Evolutionary conservation across 495 filamentous ascomycete species (phyloP).

Genomic region (Xylaria flabelliformis): DNA sequence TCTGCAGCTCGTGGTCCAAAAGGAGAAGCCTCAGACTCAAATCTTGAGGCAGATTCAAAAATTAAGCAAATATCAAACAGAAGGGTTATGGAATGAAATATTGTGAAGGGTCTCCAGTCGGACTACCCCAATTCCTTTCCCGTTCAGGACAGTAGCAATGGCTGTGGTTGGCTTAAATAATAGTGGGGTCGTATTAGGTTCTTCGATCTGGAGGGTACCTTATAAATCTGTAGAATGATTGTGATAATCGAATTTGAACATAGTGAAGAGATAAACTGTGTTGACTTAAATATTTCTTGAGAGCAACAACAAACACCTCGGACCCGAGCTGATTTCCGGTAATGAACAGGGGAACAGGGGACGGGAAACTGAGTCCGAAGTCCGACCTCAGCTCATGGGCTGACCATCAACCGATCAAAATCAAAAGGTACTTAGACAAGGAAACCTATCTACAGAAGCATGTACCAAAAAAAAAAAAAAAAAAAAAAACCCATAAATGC

Average conservation of each 20-base stretch:
- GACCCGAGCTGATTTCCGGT: conserved; percentile 11
- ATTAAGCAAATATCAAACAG: background rate
- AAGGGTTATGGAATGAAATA: background rate
- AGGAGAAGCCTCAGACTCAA: background rate
- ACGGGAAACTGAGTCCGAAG: conserved; percentile 18
- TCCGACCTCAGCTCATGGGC: background rate
- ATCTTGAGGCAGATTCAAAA: background rate
- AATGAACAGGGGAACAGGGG: conserved; percentile 7
- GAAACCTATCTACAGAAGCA: background rate
- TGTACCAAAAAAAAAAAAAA: background rate
- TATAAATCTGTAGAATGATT: background rate
- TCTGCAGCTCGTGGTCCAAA: background rate
- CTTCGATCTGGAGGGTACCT: background rate
- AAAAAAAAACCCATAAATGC: background rate
- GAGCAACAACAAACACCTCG: background rate
- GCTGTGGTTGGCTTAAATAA: conserved; percentile 19
- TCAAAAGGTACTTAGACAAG: background rate
- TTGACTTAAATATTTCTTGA: background rate
- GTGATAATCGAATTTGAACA: background rate
- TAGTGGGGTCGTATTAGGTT: background rate
- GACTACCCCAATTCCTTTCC: conserved; percentile 20
- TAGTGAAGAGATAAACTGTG: background rate
- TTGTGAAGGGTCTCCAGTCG: background rate
- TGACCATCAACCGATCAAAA: background rate
- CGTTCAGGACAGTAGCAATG: background rate